Conservation (phyloP, 179 eudicot species). For the Silene vulgaris region DNA sequence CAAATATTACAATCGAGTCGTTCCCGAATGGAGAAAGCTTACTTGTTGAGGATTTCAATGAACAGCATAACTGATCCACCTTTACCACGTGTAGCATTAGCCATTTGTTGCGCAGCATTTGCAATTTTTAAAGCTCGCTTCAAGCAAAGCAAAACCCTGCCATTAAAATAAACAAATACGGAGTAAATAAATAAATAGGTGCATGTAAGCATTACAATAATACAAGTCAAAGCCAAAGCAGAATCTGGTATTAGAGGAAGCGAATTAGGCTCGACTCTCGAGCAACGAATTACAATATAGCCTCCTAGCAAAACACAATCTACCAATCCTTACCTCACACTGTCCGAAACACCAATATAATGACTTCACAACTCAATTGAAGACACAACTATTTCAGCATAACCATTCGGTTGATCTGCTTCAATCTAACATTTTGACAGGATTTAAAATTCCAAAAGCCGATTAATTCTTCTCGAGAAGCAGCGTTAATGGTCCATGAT, state of each 20-base stretch:
- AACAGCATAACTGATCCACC: conserved; percentile 77
- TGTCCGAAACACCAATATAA: background rate
- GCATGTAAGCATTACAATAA: background rate
- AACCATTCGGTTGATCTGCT: too few species aligned
- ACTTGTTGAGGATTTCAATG: conserved; percentile 93
- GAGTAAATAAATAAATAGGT: background rate
- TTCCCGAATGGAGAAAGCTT: conserved; percentile 21
- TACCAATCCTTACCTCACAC: background rate
- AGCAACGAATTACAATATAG: background rate
- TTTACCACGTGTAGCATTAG: conserved; percentile 82
- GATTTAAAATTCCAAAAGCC: background rate
- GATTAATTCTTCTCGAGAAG: background rate
- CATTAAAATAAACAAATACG: background rate
- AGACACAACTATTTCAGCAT: background rate
- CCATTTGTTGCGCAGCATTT: conserved; percentile 93
- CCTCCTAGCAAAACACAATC: background rate
- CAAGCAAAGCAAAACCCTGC: conserved; percentile 90
- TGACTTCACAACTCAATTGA: conserved; percentile 6
- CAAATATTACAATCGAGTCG: background rate
- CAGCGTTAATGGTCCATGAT: background rate
- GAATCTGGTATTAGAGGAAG: conserved; percentile 43
- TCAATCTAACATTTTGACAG: too few species aligned
- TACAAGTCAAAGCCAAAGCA: conserved; percentile 28
- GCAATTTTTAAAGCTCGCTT: conserved; percentile 92
- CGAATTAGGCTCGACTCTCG: background rate